Evolutionary conservation across 2,329 filamentous ascomycete species (phyloP).

Genomic region (Epichloe typhina): DNA sequence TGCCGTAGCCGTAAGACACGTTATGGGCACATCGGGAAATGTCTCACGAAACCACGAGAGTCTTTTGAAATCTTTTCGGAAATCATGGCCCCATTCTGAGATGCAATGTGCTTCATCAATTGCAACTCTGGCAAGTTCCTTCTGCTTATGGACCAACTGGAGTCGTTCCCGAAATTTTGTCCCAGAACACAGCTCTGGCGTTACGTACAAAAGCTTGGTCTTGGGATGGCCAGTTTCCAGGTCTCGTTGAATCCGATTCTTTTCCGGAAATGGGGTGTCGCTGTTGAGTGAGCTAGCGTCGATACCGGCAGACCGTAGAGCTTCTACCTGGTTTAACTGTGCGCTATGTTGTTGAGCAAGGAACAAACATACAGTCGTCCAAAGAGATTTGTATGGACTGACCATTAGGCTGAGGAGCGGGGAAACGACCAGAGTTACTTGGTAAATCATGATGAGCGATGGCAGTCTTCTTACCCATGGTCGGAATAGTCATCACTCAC

Average conservation of each 20-base stretch:
- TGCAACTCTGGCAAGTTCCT: slow-evolving; percentile 74
- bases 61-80: slow-evolving; percentile 81
- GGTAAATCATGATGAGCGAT: slow-evolving; percentile 4
- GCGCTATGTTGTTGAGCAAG: not conserved
- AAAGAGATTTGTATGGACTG: slow-evolving; percentile 8
- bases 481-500: slow-evolving; percentile 34
- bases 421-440: slow-evolving; percentile 82
- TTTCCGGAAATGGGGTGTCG: slow-evolving; percentile 54
- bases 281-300: slow-evolving; percentile 79
- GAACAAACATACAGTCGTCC: not conserved
- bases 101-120: slow-evolving; percentile 96
- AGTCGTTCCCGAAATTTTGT: slow-evolving; percentile 66
- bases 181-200: slow-evolving; percentile 73
- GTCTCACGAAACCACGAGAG: slow-evolving; percentile 73
- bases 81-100: slow-evolving; percentile 96
- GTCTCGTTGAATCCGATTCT: slow-evolving; percentile 60
- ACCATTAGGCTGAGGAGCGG: slow-evolving; percentile 85
- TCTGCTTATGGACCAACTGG: slow-evolving; percentile 60
- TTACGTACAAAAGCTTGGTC: slow-evolving; percentile 80
- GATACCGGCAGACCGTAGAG: slow-evolving; percentile 60
- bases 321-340: slow-evolving; percentile 82
- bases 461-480: not conserved
- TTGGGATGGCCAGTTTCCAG: slow-evolving; percentile 77
- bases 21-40: slow-evolving; percentile 78
- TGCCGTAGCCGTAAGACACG: slow-evolving; percentile 85